Evolutionary conservation across 2,329 filamentous ascomycete species (phyloP).

Genomic region (Chaetothyriales sp.): DNA sequence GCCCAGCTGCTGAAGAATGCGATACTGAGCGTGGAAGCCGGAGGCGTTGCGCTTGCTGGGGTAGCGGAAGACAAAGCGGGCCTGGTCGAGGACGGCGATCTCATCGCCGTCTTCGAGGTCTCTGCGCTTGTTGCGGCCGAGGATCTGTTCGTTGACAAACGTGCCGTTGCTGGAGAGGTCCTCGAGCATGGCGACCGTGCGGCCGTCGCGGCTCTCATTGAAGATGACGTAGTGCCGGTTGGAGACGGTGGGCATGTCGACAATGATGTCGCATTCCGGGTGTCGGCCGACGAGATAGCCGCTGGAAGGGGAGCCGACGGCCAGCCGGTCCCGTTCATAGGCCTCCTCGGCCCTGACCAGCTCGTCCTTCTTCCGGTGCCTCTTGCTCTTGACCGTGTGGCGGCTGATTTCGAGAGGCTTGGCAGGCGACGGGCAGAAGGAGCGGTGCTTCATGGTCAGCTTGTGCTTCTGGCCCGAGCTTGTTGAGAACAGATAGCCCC

Average conservation of each 20-base stretch:
- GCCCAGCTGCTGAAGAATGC: constrained; percentile 68
- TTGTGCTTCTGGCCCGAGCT: constrained; percentile 55
- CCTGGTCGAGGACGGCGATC: constrained; percentile 71
- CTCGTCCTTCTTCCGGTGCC: constrained; percentile 35
- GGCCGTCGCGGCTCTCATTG: constrained; percentile 44
- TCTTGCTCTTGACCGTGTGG: constrained; percentile 26
- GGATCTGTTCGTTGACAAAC: constrained; percentile 80
- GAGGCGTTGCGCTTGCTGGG: constrained; percentile 59
- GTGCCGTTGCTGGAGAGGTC: constrained; percentile 94
- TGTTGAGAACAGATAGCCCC: constrained; percentile 85
- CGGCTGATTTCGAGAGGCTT: constrained; percentile 30
- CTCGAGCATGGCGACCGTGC: constrained; percentile 61
- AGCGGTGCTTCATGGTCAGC: constrained; percentile 63
- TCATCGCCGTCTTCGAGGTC: constrained; percentile 85
- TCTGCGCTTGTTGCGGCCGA: constrained; percentile 82
- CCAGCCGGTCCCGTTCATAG: constrained; percentile 49
- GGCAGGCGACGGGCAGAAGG: constrained; percentile 49
- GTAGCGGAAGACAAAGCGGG: constrained; percentile 83
- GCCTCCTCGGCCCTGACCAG: constrained; percentile 41
- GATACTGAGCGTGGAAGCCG: constrained; percentile 76
- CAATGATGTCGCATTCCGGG: constrained; percentile 71
- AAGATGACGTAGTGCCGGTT: constrained; percentile 53
- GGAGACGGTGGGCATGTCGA: constrained; percentile 68
- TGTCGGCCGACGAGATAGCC: constrained; percentile 89
- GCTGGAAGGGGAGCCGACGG: constrained; percentile 49